Evolutionary conservation across 768 basidiomycete species (phyloP).

Genomic region (Trametes elegans): DNA sequence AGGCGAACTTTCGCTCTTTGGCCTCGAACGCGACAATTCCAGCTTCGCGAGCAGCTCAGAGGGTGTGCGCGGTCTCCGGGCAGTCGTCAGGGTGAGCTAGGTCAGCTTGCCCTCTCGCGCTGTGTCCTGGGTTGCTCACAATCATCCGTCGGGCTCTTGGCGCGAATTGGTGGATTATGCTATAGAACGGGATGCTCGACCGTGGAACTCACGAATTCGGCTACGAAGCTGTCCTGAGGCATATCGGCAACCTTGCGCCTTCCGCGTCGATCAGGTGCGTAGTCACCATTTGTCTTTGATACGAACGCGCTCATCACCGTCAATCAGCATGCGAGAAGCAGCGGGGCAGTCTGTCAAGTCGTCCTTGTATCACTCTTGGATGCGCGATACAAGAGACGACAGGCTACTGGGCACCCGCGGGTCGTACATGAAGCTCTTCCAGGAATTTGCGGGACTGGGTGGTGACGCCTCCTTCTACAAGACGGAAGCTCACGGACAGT

Average conservation of each 20-base stretch:
- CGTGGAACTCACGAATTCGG: conserved; percentile 70
- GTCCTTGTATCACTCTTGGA: conserved; percentile 74
- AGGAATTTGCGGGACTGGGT: conserved; percentile 77
- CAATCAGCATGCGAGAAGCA: conserved; percentile 70
- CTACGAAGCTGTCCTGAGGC: conserved; percentile 80
- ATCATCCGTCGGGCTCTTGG: conserved; percentile 17
- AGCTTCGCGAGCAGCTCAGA: conserved; percentile 72
- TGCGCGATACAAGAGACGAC: conserved; percentile 76
- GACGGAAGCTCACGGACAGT: conserved; percentile 60
- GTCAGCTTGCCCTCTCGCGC: conserved; percentile 36
- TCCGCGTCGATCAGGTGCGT: conserved; percentile 79
- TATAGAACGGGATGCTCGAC: conserved; percentile 21
- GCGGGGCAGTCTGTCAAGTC: conserved; percentile 85
- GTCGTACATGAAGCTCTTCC: conserved; percentile 55
- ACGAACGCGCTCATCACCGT: not conserved
- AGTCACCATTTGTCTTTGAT: not conserved
- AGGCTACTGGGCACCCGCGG: conserved; percentile 62
- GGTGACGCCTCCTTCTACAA: conserved; percentile 81
- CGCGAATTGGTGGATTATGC: too few relatives aligned
- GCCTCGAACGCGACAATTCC: conserved; percentile 77
- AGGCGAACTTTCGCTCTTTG: conserved; percentile 71
- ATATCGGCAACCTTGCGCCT: conserved; percentile 67
- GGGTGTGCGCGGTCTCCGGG: conserved; percentile 60
- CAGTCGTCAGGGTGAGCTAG: conserved; percentile 74
- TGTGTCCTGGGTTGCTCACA: conserved; percentile 14